Evolutionary conservation across 306 rosid genomes (phyloP).

Genomic region (Chamaecrista fasciculata): DNA sequence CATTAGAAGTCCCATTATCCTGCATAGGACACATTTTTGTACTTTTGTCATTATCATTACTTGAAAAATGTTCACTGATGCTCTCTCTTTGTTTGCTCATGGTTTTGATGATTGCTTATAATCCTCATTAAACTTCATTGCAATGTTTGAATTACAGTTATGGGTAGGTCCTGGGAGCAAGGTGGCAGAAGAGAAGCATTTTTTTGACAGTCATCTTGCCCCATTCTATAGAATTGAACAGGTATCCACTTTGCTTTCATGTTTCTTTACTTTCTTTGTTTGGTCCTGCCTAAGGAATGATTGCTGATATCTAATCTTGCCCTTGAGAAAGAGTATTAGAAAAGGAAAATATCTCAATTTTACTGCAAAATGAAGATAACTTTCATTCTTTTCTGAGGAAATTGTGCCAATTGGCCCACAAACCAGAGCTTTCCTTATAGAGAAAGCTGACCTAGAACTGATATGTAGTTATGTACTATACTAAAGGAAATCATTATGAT

Average conservation of each 20-base stretch:
- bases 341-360: too few species aligned
- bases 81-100: conserved; percentile 3
- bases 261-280: conserved; percentile 9
- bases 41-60: background rate
- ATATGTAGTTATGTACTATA: too few species aligned
- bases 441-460: too few species aligned
- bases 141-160: conserved; percentile 55
- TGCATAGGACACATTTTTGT: background rate
- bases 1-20: too few species aligned
- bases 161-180: conserved; percentile 96
- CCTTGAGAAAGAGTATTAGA: background rate
- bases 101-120: conserved; percentile 9
- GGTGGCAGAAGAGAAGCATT: conserved; percentile 90
- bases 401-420: too few species aligned
- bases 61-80: background rate
- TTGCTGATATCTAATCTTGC: conserved; percentile 13
- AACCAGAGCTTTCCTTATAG: too few species aligned
- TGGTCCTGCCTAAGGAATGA: background rate
- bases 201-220: conserved; percentile 86
- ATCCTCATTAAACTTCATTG: conserved; percentile 19
- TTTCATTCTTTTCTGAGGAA: too few species aligned
- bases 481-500: background rate
- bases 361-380: too few species aligned
- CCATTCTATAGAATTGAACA: conserved; percentile 98
- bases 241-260: conserved; percentile 38